A percentile compares a stretch with the other conserved stretches of the same genome.
Conservation (phyloP, 1,284 basidiomycete species). For the Vanrija pseudolonga region DNA sequence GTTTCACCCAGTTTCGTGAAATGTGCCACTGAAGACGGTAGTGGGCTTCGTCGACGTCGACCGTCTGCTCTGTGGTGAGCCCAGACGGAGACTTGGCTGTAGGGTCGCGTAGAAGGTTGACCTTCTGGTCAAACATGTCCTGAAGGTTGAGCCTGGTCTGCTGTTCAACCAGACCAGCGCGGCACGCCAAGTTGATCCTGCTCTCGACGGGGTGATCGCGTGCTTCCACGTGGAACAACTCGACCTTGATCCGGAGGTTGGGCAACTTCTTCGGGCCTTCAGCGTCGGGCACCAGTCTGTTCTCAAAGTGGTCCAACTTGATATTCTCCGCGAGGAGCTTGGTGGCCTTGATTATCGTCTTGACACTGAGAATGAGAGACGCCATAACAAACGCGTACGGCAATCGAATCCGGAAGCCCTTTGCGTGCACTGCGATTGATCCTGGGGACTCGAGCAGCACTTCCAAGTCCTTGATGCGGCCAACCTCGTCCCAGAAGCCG, state of each 20-base stretch:
- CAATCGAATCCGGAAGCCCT: conserved; percentile 68
- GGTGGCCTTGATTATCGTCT: conserved; percentile 62
- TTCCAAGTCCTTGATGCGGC: conserved; percentile 61
- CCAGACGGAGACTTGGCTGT: too few species aligned
- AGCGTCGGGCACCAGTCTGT: conserved; percentile 56
- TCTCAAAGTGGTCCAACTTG: conserved; percentile 21
- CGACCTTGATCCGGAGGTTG: conserved; percentile 60
- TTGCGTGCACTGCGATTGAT: conserved; percentile 48
- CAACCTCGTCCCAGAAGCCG: conserved; percentile 73
- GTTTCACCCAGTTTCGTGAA: conserved; percentile 71
- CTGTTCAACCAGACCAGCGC: conserved; percentile 71
- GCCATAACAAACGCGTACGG: conserved; percentile 75
- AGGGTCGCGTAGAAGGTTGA: conserved; percentile 54
- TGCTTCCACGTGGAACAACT: conserved; percentile 68
- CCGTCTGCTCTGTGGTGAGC: conserved; percentile 48
- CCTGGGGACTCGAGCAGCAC: conserved; percentile 43
- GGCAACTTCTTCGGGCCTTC: conserved; percentile 73
- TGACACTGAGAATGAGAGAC: conserved; percentile 65
- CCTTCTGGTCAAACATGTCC: conserved; percentile 73
- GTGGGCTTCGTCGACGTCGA: conserved; percentile 70
- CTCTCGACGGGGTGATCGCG: conserved; percentile 85
- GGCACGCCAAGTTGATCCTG: conserved; percentile 71
- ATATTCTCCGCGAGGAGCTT: conserved; percentile 58
- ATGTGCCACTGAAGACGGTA: conserved; percentile 68
- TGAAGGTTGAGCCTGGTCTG: conserved; percentile 71